A percentile compares a stretch with the other conserved stretches of the same genome.
Evolutionary conservation across 2,329 filamentous ascomycete genomes (phyloP).

Genomic region (Fusarium keratoplasticum): DNA sequence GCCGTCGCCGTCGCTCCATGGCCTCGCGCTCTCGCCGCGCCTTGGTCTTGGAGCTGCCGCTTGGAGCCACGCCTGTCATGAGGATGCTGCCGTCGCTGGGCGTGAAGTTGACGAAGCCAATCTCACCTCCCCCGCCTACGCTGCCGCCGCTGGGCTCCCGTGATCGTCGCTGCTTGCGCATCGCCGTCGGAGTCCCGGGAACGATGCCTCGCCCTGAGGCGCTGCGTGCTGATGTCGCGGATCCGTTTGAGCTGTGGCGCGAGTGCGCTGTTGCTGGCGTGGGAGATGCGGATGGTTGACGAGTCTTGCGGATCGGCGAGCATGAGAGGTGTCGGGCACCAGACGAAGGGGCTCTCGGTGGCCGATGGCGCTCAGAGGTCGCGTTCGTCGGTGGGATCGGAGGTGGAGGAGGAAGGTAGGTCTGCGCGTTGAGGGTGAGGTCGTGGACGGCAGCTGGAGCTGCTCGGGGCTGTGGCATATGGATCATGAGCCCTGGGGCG

Average conservation of each 20-base stretch:
- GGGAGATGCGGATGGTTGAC: constrained; percentile 55
- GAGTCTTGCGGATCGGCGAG: constrained; percentile 57
- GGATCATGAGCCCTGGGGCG: constrained; percentile 61
- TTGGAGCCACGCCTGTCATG: constrained; percentile 90
- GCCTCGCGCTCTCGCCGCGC: constrained; percentile 91
- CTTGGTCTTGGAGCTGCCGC: constrained; percentile 93
- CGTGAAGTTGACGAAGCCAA: constrained; percentile 91
- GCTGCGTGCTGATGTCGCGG: constrained; percentile 50
- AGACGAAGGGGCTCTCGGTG: constrained; percentile 65
- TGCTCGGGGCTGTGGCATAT: constrained; percentile 62
- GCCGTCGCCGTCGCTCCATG: constrained; percentile 75
- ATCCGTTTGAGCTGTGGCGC: constrained; percentile 55
- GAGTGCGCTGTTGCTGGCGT: constrained; percentile 52
- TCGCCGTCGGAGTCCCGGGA: constrained; percentile 54
- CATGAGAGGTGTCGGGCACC: constrained; percentile 61
- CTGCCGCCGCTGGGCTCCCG: constrained; percentile 49
- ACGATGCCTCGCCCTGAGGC: constrained; percentile 52
- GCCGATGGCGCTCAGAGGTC: constrained; percentile 55
- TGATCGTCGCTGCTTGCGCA: constrained; percentile 54
- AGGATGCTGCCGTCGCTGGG: constrained; percentile 81
- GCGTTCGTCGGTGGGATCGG: constrained; percentile 38
- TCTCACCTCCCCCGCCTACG: constrained; percentile 45
- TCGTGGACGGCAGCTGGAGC: constrained; percentile 52
- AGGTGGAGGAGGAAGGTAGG: constrained; percentile 51
- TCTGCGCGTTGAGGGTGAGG: constrained; percentile 49